A percentile compares a stretch with the other conserved stretches of the same genome.
phyloP scores from a whole-genome alignment of 345 rosid genomes.

The Eucalyptus polyanthemos region DNA sequence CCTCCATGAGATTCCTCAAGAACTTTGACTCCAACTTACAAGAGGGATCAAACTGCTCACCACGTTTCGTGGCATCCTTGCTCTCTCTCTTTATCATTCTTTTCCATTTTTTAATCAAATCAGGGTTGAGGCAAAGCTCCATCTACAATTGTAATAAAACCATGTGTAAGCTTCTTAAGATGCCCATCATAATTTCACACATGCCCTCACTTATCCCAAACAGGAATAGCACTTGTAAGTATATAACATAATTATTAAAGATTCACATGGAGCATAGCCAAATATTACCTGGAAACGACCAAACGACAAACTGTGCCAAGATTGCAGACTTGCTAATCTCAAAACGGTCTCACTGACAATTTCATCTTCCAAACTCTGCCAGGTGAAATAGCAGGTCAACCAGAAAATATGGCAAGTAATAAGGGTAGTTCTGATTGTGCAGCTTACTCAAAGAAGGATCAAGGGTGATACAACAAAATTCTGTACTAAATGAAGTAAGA shows the following conservation, averaged over 20 bases:
- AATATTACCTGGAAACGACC: constrained; percentile 85
- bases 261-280: background rate
- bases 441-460: background rate
- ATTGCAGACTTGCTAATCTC: constrained; percentile 67
- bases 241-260: background rate
- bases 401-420: background rate
- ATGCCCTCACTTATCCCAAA: background rate
- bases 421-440: background rate
- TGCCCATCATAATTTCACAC: background rate
- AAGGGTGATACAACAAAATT: background rate
- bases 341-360: constrained; percentile 79
- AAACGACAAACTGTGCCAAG: constrained; percentile 90
- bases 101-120: constrained; percentile 84
- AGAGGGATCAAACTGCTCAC: constrained; percentile 49
- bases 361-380: constrained; percentile 95
- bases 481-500: background rate
- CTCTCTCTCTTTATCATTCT: constrained; percentile 67
- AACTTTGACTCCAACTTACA: constrained; percentile 59
- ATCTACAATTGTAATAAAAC: constrained; percentile 24
- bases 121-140: constrained; percentile 87
- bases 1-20: constrained; percentile 75
- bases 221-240: background rate
- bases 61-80: constrained; percentile 51
- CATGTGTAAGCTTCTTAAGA: background rate
- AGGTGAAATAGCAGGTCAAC: background rate